Evolutionary conservation across 1,284 basidiomycete species (phyloP).

Genomic region (Phellopilus nigrolimitatus): DNA sequence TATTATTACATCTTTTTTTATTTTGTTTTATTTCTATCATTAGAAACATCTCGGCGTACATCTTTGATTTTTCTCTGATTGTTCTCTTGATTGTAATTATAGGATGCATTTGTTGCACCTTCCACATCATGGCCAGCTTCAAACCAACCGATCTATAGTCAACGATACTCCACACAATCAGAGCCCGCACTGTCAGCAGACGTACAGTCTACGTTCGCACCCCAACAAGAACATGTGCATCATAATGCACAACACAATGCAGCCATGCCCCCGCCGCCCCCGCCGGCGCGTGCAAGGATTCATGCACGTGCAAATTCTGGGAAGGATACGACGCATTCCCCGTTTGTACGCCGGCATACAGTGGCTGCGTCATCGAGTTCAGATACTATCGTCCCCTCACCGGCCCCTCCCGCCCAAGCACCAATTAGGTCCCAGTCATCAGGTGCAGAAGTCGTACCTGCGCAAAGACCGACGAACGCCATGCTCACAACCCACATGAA

Average conservation of each 20-base stretch:
- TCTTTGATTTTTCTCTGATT: too few relatives aligned
- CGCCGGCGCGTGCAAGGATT: neutral
- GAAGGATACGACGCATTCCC: neutral
- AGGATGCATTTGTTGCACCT: too few relatives aligned
- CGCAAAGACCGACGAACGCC: neutral
- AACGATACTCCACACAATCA: neutral
- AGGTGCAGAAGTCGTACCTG: neutral
- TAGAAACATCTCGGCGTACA: too few relatives aligned
- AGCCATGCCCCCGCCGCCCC: slow-evolving; percentile 4
- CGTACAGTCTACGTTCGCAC: neutral
- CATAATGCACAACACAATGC: neutral
- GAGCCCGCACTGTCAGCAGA: neutral
- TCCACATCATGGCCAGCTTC: too few relatives aligned
- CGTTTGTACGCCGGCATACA: neutral
- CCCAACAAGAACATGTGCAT: too few relatives aligned
- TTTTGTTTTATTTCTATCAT: too few relatives aligned
- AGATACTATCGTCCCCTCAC: neutral
- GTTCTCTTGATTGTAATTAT: too few relatives aligned
- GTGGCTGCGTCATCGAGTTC: neutral
- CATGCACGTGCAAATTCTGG: neutral
- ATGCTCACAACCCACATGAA: neutral
- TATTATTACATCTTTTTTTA: too few relatives aligned
- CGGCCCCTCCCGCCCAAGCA: neutral
- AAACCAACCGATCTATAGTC: too few relatives aligned
- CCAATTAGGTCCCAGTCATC: neutral